A percentile compares a stretch with the other conserved stretches of the same genome.
Evolutionary conservation across 2,329 filamentous ascomycete genomes (phyloP).

Genomic region (Scopulariopsis brevicaulis): DNA sequence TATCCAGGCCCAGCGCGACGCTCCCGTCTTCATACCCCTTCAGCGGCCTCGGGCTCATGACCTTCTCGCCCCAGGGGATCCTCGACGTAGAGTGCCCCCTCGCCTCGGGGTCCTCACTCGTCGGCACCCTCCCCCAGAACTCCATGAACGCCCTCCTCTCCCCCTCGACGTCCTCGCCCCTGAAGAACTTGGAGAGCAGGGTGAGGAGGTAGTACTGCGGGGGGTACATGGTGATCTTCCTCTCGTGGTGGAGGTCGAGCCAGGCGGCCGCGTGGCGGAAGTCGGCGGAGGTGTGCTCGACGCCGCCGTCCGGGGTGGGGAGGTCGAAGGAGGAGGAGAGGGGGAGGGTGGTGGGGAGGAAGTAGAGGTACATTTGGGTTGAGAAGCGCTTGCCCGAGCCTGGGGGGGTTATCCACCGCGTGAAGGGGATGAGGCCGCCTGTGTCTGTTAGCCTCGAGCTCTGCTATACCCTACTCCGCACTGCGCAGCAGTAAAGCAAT

Average conservation of each 20-base stretch:
- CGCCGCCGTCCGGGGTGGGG: slow-evolving; percentile 59
- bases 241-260: slow-evolving; percentile 49
- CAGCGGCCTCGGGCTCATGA: slow-evolving; percentile 43
- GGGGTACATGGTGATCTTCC: slow-evolving; percentile 75
- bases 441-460: background rate
- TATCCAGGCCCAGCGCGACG: slow-evolving; percentile 43
- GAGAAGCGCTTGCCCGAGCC: slow-evolving; percentile 68
- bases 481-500: too few species aligned
- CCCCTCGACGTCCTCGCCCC: slow-evolving; percentile 7
- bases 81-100: slow-evolving; percentile 25
- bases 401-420: slow-evolving; percentile 79
- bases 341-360: slow-evolving; percentile 45
- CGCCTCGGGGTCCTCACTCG: slow-evolving; percentile 23
- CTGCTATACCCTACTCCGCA: background rate
- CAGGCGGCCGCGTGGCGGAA: slow-evolving; percentile 64
- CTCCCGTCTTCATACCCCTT: slow-evolving; percentile 34
- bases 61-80: slow-evolving; percentile 48
- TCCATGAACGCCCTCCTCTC: slow-evolving; percentile 34
- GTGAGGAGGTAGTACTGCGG: slow-evolving; percentile 72
- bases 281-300: slow-evolving; percentile 59
- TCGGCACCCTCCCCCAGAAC: slow-evolving; percentile 35
- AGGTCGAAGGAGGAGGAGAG: slow-evolving; percentile 32
- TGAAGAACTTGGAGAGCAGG: slow-evolving; percentile 38
- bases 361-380: slow-evolving; percentile 95
- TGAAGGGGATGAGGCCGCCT: slow-evolving; percentile 69